A percentile compares a stretch with the other conserved stretches of the same genome.
Conservation (phyloP, 2,329 filamentous ascomycete genomes). For the Aspergillus fumigatus region DNA sequence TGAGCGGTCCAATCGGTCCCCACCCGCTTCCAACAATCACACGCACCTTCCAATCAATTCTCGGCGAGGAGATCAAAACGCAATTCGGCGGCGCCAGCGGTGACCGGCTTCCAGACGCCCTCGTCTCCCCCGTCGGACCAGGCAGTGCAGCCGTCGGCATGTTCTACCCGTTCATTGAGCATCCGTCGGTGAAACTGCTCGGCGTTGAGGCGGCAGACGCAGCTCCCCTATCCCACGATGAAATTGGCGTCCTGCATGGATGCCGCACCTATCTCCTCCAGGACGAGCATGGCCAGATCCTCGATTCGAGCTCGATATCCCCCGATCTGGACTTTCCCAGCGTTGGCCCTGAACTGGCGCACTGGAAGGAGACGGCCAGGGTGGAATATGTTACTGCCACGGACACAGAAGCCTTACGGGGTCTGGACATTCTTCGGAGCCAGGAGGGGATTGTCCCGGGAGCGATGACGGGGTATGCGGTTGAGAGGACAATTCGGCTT, state of each 20-base stretch:
- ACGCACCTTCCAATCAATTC: constrained; percentile 92
- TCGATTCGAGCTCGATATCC: constrained; percentile 86
- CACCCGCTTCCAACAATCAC: constrained; percentile 97
- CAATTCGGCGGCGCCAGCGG: constrained; percentile 78
- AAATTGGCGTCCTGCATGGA: constrained; percentile 88
- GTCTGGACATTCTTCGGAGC: constrained; percentile 76
- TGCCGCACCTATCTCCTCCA: constrained; percentile 91
- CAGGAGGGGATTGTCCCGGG: constrained; percentile 94
- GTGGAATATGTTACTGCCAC: constrained; percentile 87
- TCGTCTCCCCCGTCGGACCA: constrained; percentile 96
- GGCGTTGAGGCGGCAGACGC: constrained; percentile 93
- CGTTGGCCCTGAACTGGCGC: constrained; percentile 82
- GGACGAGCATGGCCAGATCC: constrained; percentile 82
- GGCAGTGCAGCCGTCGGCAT: constrained; percentile 91
- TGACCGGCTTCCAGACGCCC: constrained; percentile 77
- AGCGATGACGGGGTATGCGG: constrained; percentile 82
- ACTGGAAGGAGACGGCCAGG: constrained; percentile 82
- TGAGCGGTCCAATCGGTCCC: constrained; percentile 90
- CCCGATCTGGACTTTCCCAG: constrained; percentile 93
- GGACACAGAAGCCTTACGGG: constrained; percentile 78
- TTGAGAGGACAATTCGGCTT: constrained; percentile 78
- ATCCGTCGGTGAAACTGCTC: constrained; percentile 76
- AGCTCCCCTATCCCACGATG: constrained; percentile 77
- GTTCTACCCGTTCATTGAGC: constrained; percentile 89
- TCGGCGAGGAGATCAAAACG: constrained; percentile 86